Evolutionary conservation across 768 basidiomycete genomes (phyloP).

Genomic region (Tulasnella sp.): DNA sequence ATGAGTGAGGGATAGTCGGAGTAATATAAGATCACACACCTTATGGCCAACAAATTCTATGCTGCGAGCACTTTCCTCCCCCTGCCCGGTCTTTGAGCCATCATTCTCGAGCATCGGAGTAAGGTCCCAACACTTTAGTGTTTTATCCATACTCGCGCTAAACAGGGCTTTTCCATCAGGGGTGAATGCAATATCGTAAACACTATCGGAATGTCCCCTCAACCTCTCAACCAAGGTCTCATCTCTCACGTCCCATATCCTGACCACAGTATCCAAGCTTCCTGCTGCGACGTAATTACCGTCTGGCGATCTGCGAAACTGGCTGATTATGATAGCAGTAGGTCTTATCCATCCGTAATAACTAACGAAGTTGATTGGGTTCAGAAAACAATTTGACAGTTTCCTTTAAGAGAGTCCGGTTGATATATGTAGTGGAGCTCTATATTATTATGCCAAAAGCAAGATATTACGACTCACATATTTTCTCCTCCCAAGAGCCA

Average conservation of each 20-base stretch:
- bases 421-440: too few relatives aligned
- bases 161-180: constrained; percentile 33
- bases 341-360: too few relatives aligned
- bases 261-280: constrained; percentile 38
- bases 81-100: constrained; percentile 22
- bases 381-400: too few relatives aligned
- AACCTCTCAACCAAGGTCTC: constrained; percentile 30
- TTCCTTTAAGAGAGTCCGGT: too few relatives aligned
- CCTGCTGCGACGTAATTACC: constrained; percentile 40
- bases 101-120: constrained; percentile 23
- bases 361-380: too few relatives aligned
- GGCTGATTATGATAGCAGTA: too few relatives aligned
- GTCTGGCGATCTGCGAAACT: constrained; percentile 36
- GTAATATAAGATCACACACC: constrained; percentile 28
- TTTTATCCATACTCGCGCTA: constrained; percentile 34
- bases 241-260: constrained; percentile 39
- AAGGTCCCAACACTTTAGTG: constrained; percentile 40
- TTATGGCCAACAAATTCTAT: constrained; percentile 86
- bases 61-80: constrained; percentile 44
- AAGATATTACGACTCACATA: too few relatives aligned
- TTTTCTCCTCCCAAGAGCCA: too few relatives aligned
- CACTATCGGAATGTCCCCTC: constrained; percentile 34
- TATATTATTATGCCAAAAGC: too few relatives aligned
- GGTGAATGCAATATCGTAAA: constrained; percentile 39
- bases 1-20: background rate